Evolutionary conservation across 257 asterid genomes (phyloP).

Genomic region (Solanum ossicruentum): DNA sequence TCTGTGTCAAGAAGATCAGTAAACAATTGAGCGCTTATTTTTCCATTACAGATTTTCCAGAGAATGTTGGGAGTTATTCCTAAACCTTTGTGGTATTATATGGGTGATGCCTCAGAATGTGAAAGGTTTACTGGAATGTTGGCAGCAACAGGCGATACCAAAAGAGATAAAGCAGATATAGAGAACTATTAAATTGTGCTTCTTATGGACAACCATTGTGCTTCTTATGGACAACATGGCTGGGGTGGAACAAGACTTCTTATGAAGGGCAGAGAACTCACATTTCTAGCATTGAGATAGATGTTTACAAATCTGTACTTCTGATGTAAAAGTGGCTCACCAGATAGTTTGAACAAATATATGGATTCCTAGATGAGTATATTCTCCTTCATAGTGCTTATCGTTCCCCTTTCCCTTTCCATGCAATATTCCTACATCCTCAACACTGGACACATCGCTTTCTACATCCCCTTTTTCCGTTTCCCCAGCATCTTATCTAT

Average conservation of each 20-base stretch:
- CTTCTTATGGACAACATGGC: background rate
- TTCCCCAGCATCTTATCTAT: background rate
- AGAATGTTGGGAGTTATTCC: background rate
- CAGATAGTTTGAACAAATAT: background rate
- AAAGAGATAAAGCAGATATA: background rate
- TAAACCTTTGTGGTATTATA: background rate
- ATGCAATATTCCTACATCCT: background rate
- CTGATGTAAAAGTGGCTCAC: background rate
- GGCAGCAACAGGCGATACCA: background rate
- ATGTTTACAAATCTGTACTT: background rate
- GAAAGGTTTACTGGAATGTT: background rate
- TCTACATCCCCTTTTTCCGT: background rate
- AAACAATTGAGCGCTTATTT: background rate
- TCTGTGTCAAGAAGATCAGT: background rate
- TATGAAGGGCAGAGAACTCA: background rate
- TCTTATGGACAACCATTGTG: background rate
- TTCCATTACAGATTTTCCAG: background rate
- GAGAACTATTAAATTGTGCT: background rate
- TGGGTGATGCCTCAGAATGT: background rate
- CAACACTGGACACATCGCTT: background rate
- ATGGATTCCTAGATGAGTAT: background rate
- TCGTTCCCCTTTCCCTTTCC: background rate
- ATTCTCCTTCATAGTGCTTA: background rate
- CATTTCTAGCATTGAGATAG: background rate
- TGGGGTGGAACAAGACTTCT: background rate